A percentile compares a stretch with the other conserved stretches of the same genome.
phyloP scores from a whole-genome alignment of 2,329 filamentous ascomycete species.

The Xylaria sp. region DNA sequence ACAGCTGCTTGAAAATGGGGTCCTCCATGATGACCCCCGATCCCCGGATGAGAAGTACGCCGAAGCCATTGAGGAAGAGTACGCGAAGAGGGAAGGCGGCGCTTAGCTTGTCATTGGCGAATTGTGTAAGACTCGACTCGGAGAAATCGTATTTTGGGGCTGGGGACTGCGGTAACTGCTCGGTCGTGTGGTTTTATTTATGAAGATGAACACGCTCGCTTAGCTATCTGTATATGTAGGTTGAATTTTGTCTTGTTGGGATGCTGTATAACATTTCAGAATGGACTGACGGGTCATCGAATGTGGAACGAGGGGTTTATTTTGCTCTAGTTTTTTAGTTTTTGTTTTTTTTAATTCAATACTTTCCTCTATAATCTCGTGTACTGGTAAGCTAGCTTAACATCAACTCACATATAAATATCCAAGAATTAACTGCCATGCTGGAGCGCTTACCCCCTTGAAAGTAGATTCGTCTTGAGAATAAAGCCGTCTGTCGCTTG shows the following conservation, averaged over 20 bases:
- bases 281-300: not conserved
- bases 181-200: not conserved
- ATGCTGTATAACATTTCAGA: conserved; percentile 8
- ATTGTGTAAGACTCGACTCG: not conserved
- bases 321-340: not conserved
- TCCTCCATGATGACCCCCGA: conserved; percentile 76
- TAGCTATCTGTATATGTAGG: not conserved
- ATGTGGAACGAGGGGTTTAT: not conserved
- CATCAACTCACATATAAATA: not conserved
- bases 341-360: not conserved
- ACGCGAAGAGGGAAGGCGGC: conserved; percentile 71
- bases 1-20: conserved; percentile 80
- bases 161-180: not conserved
- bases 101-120: conserved; percentile 54
- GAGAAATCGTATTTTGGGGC: not conserved
- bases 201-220: conserved; percentile 1
- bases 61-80: conserved; percentile 72
- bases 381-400: not conserved
- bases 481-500: no score
- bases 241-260: not conserved
- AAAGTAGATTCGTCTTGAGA: no score
- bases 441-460: no score
- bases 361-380: not conserved
- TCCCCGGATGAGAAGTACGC: conserved; percentile 67
- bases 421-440: no score